These are phyloP conservation scores for Dioscorea dumetorum DNA, from an alignment of 106 monocot genomes.

Conservation along the genomic window DNA sequence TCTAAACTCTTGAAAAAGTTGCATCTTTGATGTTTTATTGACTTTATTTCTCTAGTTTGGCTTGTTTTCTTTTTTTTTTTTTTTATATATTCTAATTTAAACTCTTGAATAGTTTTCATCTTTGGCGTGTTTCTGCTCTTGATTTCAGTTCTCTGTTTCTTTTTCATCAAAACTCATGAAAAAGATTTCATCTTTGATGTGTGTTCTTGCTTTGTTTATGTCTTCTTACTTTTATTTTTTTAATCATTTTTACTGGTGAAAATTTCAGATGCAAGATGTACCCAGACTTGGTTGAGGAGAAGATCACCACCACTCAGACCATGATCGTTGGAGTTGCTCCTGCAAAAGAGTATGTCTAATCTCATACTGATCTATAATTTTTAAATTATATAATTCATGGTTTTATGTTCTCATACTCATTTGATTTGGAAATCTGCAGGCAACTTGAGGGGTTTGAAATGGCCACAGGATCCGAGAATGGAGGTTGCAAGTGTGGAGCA, in stretches of 20 bases:
- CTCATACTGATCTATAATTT: not conserved
- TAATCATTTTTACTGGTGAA: too few relatives aligned
- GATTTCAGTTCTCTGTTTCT: too few relatives aligned
- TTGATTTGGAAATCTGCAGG: slow-evolving; percentile 15
- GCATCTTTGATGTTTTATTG: not conserved
- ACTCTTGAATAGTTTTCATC: not conserved
- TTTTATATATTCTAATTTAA: not conserved
- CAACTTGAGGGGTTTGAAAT: slow-evolving; percentile 30
- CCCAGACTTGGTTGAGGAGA: slow-evolving; percentile 49
- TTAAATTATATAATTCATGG: not conserved
- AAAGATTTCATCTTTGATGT: not conserved
- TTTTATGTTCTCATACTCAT: not conserved
- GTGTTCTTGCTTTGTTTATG: not conserved
- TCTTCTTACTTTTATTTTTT: too few relatives aligned
- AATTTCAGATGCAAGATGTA: slow-evolving; percentile 59
- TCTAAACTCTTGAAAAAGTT: not conserved
- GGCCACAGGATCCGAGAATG: slow-evolving; percentile 34
- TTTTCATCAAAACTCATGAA: not conserved
- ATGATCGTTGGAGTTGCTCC: slow-evolving; percentile 64
- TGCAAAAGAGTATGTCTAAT: slow-evolving; percentile 25
- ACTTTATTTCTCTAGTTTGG: not conserved
- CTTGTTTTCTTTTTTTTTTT: not conserved
- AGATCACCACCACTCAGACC: slow-evolving; percentile 32
- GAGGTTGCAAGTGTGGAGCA: slow-evolving; percentile 64
- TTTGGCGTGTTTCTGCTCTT: too few relatives aligned